Base-by-base conservation (phyloP, 768 basidiomycete species). In the Chlorophyllum brunneum region DNA sequence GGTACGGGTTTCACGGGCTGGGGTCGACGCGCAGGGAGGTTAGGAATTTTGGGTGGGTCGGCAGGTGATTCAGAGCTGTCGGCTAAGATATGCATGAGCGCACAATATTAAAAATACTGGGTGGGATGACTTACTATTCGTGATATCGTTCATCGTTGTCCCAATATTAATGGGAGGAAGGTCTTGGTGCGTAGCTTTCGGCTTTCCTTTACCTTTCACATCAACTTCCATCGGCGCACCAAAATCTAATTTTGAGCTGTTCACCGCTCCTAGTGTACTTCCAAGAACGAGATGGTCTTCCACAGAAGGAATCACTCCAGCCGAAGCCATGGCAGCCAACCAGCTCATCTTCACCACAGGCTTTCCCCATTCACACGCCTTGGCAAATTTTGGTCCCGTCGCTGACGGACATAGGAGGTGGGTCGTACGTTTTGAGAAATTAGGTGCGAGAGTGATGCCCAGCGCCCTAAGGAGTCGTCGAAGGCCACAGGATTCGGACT, bases 351-450 rank as follows among this genome's bases (percentile, higher is more conserved):
- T 73, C 18, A 95, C 74, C n/a, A 89, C 80, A 0, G 85, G 83
- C 6, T 87, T 78, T 11, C 75, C 75, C 93, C 94, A 95, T 62
- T 90, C 82, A 33, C 65, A 61, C 2, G 93, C 92, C 63, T 86
- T 91, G 13, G 84, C 79, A 45, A 80, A 90, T 63, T 97, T 95
- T 20, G 75, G 71, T 13, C 94, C 92, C 0, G 63, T 69, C 0
- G 76, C 80, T 5, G 81, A 74, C 0, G 88, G 86, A 62, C 92
- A 93, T 6, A 97, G 70, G 1, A 97, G 74, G 58, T 95, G 89
- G 0, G 93, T 94, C 2, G 85, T 80, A 9, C 74, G 77, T 15
- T 81, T 75, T 11, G 81, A 86, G 64, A 87, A 86, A n/a, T 69
- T 72, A 0, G 76, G 69, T 2, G 81, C 74, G 1, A 82, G 70